phyloP scores from a whole-genome alignment of 1,139 yeast species.

The Taphrina wiesneri region DNA sequence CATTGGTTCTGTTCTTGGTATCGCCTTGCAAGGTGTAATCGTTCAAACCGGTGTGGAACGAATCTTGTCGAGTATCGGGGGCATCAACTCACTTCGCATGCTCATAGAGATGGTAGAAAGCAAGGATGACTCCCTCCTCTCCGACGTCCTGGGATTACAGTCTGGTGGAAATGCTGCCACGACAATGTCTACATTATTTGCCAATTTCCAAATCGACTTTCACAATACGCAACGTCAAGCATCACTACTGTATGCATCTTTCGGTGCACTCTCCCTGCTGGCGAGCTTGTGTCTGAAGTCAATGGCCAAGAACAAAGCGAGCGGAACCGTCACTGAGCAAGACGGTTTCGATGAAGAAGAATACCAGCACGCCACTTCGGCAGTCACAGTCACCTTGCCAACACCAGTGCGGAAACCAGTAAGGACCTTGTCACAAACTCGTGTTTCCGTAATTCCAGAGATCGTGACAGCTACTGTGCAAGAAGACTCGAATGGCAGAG shows the following conservation, averaged over 20 bases:
- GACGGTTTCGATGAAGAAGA: neutral
- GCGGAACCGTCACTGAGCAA: neutral
- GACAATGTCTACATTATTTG: neutral
- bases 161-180: neutral
- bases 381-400: neutral
- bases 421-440: neutral
- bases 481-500: neutral
- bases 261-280: constrained; percentile 1
- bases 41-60: neutral
- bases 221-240: constrained; percentile 15
- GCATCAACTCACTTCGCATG: neutral
- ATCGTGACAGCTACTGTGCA: neutral
- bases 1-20: constrained; percentile 22
- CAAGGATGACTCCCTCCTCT: neutral
- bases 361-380: neutral
- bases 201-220: neutral
- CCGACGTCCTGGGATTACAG: neutral
- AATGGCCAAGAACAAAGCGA: neutral
- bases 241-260: neutral
- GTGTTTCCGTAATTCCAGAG: neutral
- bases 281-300: neutral
- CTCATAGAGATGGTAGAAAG: neutral
- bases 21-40: constrained; percentile 19
- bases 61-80: neutral
- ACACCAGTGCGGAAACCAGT: neutral